phyloP scores from a whole-genome alignment of 1,284 basidiomycete genomes.

The Heterobasidion annosum region DNA sequence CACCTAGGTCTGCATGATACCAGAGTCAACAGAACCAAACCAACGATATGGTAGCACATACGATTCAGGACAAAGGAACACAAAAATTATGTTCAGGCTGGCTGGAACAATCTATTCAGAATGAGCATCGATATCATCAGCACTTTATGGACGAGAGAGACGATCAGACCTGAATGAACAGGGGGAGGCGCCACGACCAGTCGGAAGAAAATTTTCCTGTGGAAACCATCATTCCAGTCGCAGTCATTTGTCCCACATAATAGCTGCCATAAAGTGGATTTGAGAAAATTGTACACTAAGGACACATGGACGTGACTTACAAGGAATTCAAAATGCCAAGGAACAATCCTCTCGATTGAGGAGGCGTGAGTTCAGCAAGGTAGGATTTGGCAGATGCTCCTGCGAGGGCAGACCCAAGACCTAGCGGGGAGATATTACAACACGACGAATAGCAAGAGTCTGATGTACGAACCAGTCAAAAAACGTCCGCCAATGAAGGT shows the following conservation, averaged over 20 bases:
- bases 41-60: slow-evolving; percentile 14
- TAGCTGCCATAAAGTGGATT: slow-evolving; percentile 23
- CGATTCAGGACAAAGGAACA: slow-evolving; percentile 41
- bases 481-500: slow-evolving; percentile 45
- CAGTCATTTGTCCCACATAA: slow-evolving; percentile 45
- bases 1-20: slow-evolving; percentile 35
- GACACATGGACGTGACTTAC: slow-evolving; percentile 15
- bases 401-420: slow-evolving; percentile 30
- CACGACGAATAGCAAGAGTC: not conserved
- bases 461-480: slow-evolving; percentile 28
- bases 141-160: not conserved
- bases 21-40: not conserved
- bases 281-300: not conserved
- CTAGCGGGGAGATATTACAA: not conserved
- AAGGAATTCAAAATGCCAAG: slow-evolving; percentile 43
- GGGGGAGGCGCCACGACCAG: slow-evolving; percentile 40
- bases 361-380: slow-evolving; percentile 41
- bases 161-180: slow-evolving; percentile 33
- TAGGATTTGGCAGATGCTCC: slow-evolving; percentile 40
- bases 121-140: not conserved
- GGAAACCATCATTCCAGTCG: slow-evolving; percentile 42
- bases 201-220: slow-evolving; percentile 33
- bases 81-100: slow-evolving; percentile 31
- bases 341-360: slow-evolving; percentile 40
- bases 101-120: slow-evolving; percentile 30